Evolutionary conservation across 371 early-diverging fungal species (phyloP), one percentile per base, ranked within the genome.

Genomic region (Mucor mucedo): DNA sequence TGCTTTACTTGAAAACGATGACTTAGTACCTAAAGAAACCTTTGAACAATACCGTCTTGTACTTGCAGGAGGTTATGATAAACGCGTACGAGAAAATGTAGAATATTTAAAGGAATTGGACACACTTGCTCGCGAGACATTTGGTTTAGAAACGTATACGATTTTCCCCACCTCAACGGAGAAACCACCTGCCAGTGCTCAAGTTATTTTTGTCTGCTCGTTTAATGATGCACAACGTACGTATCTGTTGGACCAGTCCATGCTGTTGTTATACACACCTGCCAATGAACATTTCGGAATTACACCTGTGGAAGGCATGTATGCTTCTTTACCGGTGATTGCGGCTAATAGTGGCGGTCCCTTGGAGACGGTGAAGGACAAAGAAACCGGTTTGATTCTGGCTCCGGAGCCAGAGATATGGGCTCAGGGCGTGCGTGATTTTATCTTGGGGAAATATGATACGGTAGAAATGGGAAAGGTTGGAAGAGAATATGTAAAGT

Each of bases 291-390:
- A 98, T 70, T 94, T 98, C 72, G 98, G 98, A 0, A 96, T 98
- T 56, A 95, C 94, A 11, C 98, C 98, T 4, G 86, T 98, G 0
- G 98, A 98, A 69, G 94, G 95, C 55, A 97, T 98, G 98, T 94
- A 93, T 74, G 84, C 86, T 39, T 74, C 80, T 21, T 71, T 93
- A 13, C 97, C 97, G 0, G 96, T 97, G 2, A 84, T 98, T 21
- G 98, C 98, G 0, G 84, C 83, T 44, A 90, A 92, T 72, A 88
- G 80, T 63, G 98, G 97, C 39, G 97, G 97, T 0, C 97, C 96
- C 5, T 77, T 79, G 5, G 96, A 95, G 70, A 88, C 91, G 5
- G 76, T 97, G 11, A 69, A 75, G 32, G 76, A 96, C 58, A 84
- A 82, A 1, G 78, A 74, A 50, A 96, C 96, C 0, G 98, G 98